Evolutionary conservation across 306 rosid genomes (phyloP).

Genomic region (Trifolium pratense): DNA sequence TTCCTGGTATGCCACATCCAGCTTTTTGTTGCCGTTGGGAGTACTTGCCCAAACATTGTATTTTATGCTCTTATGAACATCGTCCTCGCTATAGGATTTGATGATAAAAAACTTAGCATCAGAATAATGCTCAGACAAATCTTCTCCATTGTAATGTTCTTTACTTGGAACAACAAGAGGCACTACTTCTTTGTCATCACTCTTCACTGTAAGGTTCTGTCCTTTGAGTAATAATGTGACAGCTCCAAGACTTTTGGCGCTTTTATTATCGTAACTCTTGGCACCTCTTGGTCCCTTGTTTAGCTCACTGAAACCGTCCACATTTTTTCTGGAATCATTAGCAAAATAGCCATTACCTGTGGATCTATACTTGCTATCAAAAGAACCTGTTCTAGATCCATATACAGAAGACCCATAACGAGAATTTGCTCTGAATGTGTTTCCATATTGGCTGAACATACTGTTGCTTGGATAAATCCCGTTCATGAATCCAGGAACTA

Average conservation of each 20-base stretch:
- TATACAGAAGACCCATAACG: constrained; percentile 51
- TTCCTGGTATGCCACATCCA: constrained; percentile 51
- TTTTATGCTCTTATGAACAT: constrained; percentile 63
- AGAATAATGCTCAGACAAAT: constrained; percentile 44
- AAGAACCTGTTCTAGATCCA: constrained; percentile 43
- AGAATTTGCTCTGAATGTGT: constrained; percentile 41
- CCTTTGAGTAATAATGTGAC: constrained; percentile 50
- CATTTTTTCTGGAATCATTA: constrained; percentile 37
- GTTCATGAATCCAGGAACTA: constrained; percentile 47
- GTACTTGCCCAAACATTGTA: constrained; percentile 67
- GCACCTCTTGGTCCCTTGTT: constrained; percentile 61
- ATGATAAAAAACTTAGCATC: constrained; percentile 57
- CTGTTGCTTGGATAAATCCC: constrained; percentile 46
- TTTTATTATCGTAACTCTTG: constrained; percentile 41
- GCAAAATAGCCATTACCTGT: constrained; percentile 30
- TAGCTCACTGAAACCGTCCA: constrained; percentile 51
- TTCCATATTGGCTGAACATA: constrained; percentile 50
- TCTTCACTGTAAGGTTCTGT: constrained; percentile 46
- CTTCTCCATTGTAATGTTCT: constrained; percentile 50
- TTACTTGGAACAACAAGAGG: constrained; percentile 36
- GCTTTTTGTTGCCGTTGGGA: constrained; percentile 57
- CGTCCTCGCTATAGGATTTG: constrained; percentile 66
- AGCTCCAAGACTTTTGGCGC: constrained; percentile 36
- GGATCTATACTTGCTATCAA: constrained; percentile 30
- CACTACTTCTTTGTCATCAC: constrained; percentile 39